A percentile compares a stretch with the other conserved stretches of the same genome.
Evolutionary conservation across 1,139 yeast species (phyloP).

Genomic region (Yamadazyma mexicana): DNA sequence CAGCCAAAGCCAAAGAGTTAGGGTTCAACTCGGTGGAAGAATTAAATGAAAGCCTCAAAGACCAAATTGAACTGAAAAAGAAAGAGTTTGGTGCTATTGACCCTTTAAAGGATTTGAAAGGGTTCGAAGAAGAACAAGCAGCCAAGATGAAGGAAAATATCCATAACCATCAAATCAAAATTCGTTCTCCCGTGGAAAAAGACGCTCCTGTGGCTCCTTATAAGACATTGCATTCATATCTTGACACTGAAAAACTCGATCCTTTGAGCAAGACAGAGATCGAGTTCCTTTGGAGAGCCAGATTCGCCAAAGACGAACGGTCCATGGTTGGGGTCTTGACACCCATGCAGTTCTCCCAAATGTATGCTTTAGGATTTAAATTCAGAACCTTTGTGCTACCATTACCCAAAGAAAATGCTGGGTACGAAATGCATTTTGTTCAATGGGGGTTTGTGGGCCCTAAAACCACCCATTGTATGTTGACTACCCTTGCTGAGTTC

Average conservation of each 20-base stretch:
- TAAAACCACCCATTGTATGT: constrained; percentile 80
- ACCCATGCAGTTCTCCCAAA: constrained; percentile 53
- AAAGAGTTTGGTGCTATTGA: constrained; percentile 61
- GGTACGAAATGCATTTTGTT: constrained; percentile 81
- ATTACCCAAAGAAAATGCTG: constrained; percentile 57
- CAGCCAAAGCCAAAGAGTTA: constrained; percentile 35
- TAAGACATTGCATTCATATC: constrained; percentile 68
- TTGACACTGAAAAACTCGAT: constrained; percentile 66
- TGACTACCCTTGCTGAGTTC: constrained; percentile 90
- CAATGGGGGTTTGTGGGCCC: constrained; percentile 95
- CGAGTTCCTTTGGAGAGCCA: constrained; percentile 85
- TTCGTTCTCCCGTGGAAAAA: constrained; percentile 53
- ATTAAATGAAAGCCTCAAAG: constrained; percentile 61
- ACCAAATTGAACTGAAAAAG: constrained; percentile 57
- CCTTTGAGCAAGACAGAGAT: constrained; percentile 63
- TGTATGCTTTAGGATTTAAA: constrained; percentile 66
- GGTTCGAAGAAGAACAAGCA: constrained; percentile 45
- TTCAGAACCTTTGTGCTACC: constrained; percentile 79
- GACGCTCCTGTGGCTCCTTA: constrained; percentile 52
- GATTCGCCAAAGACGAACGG: constrained; percentile 65
- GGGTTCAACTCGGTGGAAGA: constrained; percentile 55
- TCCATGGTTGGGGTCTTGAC: constrained; percentile 67
- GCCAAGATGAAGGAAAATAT: constrained; percentile 31
- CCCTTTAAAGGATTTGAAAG: constrained; percentile 67
- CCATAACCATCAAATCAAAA: constrained; percentile 65